These are phyloP conservation scores for Chaetomium strumarium DNA, from an alignment of 2,329 filamentous ascomycete genomes.

Conservation along the genomic window DNA sequence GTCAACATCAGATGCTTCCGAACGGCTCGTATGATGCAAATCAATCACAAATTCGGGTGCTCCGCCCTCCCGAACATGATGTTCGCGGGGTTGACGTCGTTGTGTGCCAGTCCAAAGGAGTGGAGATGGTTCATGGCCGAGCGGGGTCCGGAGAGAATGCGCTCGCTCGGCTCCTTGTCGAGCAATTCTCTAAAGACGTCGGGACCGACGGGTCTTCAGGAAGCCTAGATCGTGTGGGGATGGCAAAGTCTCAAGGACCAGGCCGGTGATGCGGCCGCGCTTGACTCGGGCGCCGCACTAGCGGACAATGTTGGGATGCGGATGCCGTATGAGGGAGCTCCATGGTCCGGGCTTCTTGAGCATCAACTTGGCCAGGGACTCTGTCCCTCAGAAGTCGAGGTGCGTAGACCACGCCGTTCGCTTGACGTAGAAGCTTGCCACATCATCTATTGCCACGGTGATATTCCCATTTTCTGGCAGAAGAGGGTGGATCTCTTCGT, in stretches of 20 bases:
- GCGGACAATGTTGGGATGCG: slow-evolving; percentile 21
- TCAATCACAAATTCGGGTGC: neutral
- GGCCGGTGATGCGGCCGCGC: slow-evolving; percentile 17
- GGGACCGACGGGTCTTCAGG: neutral
- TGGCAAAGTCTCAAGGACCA: slow-evolving; percentile 15
- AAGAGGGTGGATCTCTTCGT: neutral
- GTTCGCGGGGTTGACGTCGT: neutral
- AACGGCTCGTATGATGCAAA: neutral
- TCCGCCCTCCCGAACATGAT: neutral
- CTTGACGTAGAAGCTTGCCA: neutral
- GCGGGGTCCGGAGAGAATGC: neutral
- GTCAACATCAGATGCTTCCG: neutral
- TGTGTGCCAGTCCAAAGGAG: neutral
- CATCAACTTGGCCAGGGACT: neutral
- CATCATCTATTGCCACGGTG: neutral
- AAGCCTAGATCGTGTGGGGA: neutral
- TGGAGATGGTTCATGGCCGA: neutral
- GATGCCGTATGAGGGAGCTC: slow-evolving; percentile 15
- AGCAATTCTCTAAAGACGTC: neutral
- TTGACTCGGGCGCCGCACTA: slow-evolving; percentile 21
- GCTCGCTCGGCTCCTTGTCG: too few relatives aligned
- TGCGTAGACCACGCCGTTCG: neutral
- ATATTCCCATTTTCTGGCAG: neutral
- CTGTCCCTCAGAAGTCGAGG: neutral
- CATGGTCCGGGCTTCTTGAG: slow-evolving; percentile 17